Evolutionary conservation across 2,329 filamentous ascomycete species (phyloP), one percentile per base, ranked within the genome.

Genomic region (Exserohilum turcica): DNA sequence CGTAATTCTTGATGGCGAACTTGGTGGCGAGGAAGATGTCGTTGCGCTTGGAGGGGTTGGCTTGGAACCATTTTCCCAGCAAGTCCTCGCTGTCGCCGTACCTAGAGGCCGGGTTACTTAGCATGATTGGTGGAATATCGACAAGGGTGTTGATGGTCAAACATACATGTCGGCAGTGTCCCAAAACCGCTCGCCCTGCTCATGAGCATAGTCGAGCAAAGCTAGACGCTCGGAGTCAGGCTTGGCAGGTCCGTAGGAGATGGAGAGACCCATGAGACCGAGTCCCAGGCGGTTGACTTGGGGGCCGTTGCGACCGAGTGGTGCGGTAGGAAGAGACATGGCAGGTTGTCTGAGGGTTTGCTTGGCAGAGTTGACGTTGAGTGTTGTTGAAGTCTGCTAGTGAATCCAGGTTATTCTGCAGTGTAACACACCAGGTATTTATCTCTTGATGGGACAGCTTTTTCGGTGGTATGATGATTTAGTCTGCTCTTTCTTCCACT

Each of bases 261-360:
- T 67, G 38, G 57, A 70, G 33, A 80, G 56, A 3, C 82, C 81
- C 82, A 85, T 85, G 18, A 80, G 70, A 13, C 83, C 82, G 28
- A 84, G 78, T 9, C 83, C 82, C 6, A 84, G 61, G 7, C 76
- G 74, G 3, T 78, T 76, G 28, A 86, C 79, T 16, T 77, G 61
- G 0, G 81, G 81, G 13, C 82, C 82, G 59, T 80, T 75, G 54
- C 78, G 79, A 54, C 83, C 82, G 12, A 86, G 74, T 33, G 76
- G 76, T 51, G 76, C 76, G 27, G 76, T 79, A 4, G 76, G 75
- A 15, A 79, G 70, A 60, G 69, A 67, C 68, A 71, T 56, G 28
- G 16, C 39, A n/a, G 18, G 10, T n/a, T 32, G 18, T 46, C 15
- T 6, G 19, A 16, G 16, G 8, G 28, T 33, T 31, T 18, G 3